Percentiles rank a stretch among this genome's conserved stretches.
These are phyloP conservation scores for Nemania sp. DNA, from an alignment of 2,329 filamentous ascomycete species.

Conservation along the genomic window DNA sequence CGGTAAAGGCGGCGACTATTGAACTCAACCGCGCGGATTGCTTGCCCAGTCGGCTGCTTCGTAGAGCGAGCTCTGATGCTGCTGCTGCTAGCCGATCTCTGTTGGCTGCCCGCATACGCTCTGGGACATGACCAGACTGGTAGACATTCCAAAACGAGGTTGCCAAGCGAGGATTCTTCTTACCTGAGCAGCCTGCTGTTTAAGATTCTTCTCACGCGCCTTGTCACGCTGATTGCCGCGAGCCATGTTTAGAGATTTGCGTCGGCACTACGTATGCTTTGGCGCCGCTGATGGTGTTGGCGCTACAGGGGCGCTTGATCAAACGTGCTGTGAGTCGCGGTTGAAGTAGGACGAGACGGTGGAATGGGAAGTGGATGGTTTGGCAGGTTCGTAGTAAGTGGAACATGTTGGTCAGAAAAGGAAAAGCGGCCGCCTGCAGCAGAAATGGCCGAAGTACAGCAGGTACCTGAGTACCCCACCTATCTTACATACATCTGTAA, in stretches of 20 bases:
- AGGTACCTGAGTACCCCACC: not conserved
- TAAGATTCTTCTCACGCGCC: conserved; percentile 83
- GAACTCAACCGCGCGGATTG: conserved; percentile 16
- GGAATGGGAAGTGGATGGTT: conserved; percentile 7
- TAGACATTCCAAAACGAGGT: not conserved
- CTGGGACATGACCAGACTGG: not conserved
- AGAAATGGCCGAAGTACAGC: conserved; percentile 11
- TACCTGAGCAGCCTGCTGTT: conserved; percentile 67
- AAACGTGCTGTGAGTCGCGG: conserved; percentile 33
- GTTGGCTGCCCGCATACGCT: conserved; percentile 3
- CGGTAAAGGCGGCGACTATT: not conserved
- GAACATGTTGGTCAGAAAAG: conserved; percentile 18
- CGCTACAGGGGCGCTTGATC: conserved; percentile 34
- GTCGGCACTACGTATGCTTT: conserved; percentile 1
- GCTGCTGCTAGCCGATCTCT: conserved; percentile 3
- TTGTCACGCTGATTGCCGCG: conserved; percentile 96
- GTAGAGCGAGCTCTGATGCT: not conserved
- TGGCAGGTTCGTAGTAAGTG: conserved; percentile 8
- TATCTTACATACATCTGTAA: conserved; percentile 1
- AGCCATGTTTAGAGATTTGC: conserved; percentile 64
- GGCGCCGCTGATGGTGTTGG: conserved; percentile 12
- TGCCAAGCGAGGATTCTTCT: conserved; percentile 18
- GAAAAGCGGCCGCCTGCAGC: conserved; percentile 18
- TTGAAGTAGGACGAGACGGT: conserved; percentile 15
- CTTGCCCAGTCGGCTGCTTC: conserved; percentile 1